Evolutionary conservation across 768 basidiomycete species (phyloP), one percentile per base, ranked within the genome.

Genomic region (Auricularia cornea): DNA sequence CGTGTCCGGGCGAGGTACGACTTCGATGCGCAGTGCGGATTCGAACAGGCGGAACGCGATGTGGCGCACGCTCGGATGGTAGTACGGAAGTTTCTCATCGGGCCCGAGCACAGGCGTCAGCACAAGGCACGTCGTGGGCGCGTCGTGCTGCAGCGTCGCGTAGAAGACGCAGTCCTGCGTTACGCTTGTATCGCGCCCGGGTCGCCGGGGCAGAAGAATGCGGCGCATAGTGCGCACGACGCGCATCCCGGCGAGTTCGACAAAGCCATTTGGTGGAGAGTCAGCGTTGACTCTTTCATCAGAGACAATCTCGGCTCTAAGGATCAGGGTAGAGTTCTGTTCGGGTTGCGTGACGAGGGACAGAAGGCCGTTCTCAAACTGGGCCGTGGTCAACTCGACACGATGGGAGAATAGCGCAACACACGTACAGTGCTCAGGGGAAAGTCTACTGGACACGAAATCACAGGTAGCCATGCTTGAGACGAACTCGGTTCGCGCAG

Each of bases 291-390:
- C 32, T 59, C 44, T 38, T 31, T 71, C 67, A 54, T 85, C 80
- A 5, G 72, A 70, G 23, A 90, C 59, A 3, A 81, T 82, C 41
- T 96, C 91, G 0, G 94, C 90, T 2, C 95, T 84, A 20, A 98
- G 77, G 63, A 98, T 96, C 30, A 96, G 81, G 0, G 91, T 89
- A 0, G 92, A 93, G 70, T 95, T 96, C 72, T 92, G 92, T 70
- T 98, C 95, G 5, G 95, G 95, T 70, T 96, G 93, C 40, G 89
- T 82, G 6, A 94, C 78, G 20, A 96, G 78, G 66, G 92, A 88
- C 29, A 81, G 82, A 33, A 89, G 72, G 0, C 89, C 90, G 1
- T 72, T 70, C 66, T 89, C 83, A 70, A 97, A 97, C 92, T 94
- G 66, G 16, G 20, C 20, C 44, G n/a, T 48, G 11, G 20, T 20